phyloP scores from a whole-genome alignment of 805 yeast genomes.

The Scheffersomyces ergatensis region DNA sequence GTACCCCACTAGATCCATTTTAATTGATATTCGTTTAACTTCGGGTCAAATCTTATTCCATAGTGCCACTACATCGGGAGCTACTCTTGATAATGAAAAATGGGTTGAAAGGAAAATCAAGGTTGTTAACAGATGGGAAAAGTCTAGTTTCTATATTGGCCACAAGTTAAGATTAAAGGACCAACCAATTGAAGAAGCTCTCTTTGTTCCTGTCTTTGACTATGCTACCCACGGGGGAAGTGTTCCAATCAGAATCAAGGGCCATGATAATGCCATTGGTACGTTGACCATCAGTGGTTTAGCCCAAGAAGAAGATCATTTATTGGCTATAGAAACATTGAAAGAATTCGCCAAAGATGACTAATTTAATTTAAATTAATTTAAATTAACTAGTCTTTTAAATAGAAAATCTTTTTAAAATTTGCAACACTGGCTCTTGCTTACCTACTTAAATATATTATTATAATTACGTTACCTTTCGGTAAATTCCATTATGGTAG shows the following conservation, averaged over 20 bases:
- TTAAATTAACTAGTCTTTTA: too few relatives aligned
- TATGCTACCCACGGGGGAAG: conserved; percentile 59
- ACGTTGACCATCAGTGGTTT: conserved; percentile 56
- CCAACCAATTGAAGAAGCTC: conserved; percentile 34
- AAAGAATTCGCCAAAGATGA: conserved; percentile 1
- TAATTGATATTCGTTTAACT: conserved; percentile 46
- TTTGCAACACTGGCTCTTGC: background rate
- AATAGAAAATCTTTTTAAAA: background rate
- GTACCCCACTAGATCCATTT: conserved; percentile 30
- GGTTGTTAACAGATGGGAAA: conserved; percentile 46
- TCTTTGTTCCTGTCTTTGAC: conserved; percentile 38
- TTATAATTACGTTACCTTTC: background rate
- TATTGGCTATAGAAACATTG: conserved; percentile 39
- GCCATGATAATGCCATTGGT: conserved; percentile 39
- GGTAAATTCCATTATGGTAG: too few relatives aligned
- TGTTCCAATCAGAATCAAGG: conserved; percentile 44
- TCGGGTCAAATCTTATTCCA: conserved; percentile 50
- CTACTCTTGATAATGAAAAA: conserved; percentile 48
- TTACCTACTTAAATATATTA: background rate
- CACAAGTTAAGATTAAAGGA: conserved; percentile 35
- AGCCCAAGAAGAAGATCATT: conserved; percentile 54
- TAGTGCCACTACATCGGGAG: conserved; percentile 32
- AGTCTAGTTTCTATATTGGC: conserved; percentile 48
- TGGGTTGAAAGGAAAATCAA: conserved; percentile 53
- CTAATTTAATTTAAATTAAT: too few relatives aligned